Percentiles rank a stretch among this genome's conserved stretches.
These are phyloP conservation scores for Eucalyptus regnans DNA, from an alignment of 345 rosid genomes.

Conservation along the genomic window DNA sequence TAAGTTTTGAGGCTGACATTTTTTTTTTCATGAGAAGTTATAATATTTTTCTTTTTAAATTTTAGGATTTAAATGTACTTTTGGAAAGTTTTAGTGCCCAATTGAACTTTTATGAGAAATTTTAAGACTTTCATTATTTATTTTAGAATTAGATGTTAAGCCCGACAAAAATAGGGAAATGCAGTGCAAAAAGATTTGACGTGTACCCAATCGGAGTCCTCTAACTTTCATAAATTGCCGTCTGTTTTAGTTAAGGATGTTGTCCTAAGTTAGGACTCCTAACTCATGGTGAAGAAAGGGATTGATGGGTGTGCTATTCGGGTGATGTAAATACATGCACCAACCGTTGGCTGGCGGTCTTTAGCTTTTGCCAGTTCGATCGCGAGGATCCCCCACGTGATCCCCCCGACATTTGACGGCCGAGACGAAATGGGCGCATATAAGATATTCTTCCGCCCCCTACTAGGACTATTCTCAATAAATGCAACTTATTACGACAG, in stretches of 20 bases:
- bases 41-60: background rate
- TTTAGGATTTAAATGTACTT: rapidly evolving
- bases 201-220: background rate
- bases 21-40: background rate
- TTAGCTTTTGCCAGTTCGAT: background rate
- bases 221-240: background rate
- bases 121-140: background rate
- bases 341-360: background rate
- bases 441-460: background rate
- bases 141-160: background rate
- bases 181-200: background rate
- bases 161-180: background rate
- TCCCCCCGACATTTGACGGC: background rate
- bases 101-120: rapidly evolving
- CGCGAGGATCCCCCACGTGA: too few relatives aligned
- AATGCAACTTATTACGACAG: too few relatives aligned
- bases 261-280: too few relatives aligned
- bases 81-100: rapidly evolving
- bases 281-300: background rate
- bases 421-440: background rate
- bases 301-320: background rate
- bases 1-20: background rate
- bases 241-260: background rate
- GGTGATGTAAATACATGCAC: background rate
- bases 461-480: background rate